phyloP scores from a whole-genome alignment of 257 asterid species.

The Penstemon newberryi region DNA sequence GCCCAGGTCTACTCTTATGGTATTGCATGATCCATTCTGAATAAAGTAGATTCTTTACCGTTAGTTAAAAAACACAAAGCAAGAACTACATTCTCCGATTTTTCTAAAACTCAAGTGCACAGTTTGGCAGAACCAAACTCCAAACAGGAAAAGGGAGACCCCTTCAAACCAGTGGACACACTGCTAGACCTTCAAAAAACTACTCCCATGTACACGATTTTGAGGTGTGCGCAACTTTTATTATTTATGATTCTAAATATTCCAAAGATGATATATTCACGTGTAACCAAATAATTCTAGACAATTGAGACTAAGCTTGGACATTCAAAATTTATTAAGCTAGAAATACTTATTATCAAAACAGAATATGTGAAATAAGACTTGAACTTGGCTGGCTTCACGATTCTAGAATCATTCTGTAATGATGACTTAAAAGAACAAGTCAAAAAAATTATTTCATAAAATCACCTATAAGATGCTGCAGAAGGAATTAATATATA shows the following conservation, averaged over 20 bases:
- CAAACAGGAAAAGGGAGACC: background rate
- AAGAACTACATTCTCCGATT: constrained; percentile 1
- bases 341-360: constrained; percentile 11
- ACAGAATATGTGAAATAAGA: background rate
- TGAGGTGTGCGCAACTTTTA: background rate
- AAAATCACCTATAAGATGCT: background rate
- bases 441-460: background rate
- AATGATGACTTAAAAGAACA: background rate
- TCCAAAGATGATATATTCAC: background rate
- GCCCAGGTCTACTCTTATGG: constrained; percentile 76
- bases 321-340: constrained; percentile 1
- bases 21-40: constrained; percentile 83
- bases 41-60: constrained; percentile 16
- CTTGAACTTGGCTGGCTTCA: background rate
- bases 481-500: background rate
- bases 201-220: background rate
- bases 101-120: constrained; percentile 2
- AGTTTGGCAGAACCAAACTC: background rate
- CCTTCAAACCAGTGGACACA: background rate
- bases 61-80: background rate
- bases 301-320: background rate
- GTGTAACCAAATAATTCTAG: background rate
- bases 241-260: background rate
- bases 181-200: background rate
- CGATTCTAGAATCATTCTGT: background rate